Conservation (phyloP, 139 green algal species). For the Asterochloris sp. region DNA sequence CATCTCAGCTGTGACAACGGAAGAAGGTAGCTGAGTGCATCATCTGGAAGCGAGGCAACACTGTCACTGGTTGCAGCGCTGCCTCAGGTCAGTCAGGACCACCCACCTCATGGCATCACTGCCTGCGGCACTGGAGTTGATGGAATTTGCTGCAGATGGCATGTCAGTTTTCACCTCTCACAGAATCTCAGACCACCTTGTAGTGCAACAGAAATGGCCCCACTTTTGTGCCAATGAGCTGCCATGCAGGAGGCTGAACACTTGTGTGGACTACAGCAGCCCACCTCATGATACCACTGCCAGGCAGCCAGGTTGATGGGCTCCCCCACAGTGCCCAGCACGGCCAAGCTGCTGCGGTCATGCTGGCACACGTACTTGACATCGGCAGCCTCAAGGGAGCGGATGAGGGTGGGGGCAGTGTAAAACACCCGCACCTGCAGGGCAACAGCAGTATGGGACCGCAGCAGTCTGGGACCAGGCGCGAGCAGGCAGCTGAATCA, state of each 20-base stretch:
- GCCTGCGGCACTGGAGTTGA: too few relatives aligned
- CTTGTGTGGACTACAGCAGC: background rate
- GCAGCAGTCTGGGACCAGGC: too few relatives aligned
- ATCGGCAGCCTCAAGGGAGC: conserved; percentile 81
- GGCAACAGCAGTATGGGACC: too few relatives aligned
- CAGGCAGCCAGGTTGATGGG: conserved; percentile 98
- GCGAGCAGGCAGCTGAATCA: background rate
- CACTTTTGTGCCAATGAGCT: too few relatives aligned
- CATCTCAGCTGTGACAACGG: background rate
- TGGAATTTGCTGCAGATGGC: too few relatives aligned
- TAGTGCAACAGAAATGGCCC: background rate
- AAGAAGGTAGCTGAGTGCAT: too few relatives aligned
- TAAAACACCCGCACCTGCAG: conserved; percentile 79
- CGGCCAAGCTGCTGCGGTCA: conserved; percentile 47
- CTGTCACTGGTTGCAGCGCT: too few relatives aligned
- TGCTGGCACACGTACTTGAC: conserved; percentile 64
- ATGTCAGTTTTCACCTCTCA: background rate
- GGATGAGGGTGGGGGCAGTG: conserved; percentile 92
- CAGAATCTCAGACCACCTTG: background rate
- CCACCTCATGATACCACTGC: conserved; percentile 88
- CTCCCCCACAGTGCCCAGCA: conserved; percentile 96
- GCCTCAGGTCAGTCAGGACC: too few relatives aligned
- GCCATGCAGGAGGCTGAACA: background rate
- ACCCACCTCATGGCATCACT: too few relatives aligned
- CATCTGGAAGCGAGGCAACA: too few relatives aligned